A percentile compares a stretch with the other conserved stretches of the same genome.
Conservation (phyloP, 306 rosid species). For the Glycine soja region DNA sequence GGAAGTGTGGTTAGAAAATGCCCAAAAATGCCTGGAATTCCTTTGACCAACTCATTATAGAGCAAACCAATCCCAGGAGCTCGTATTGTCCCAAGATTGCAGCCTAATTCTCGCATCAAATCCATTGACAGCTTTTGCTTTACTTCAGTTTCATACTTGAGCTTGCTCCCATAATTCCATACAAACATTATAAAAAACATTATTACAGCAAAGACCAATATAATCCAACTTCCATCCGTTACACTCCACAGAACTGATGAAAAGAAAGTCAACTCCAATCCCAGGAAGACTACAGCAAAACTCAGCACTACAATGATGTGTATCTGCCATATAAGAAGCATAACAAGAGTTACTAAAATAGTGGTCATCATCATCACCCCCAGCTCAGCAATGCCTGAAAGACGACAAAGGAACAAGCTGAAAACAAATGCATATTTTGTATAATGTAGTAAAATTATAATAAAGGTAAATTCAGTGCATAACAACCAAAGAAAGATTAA, state of each 20-base stretch:
- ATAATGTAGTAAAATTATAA: conserved; percentile 17
- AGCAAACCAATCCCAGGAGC: conserved; percentile 98
- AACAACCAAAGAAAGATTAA: conserved; percentile 18
- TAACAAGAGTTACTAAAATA: conserved; percentile 83
- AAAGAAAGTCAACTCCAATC: conserved; percentile 85
- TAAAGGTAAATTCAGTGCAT: conserved; percentile 25
- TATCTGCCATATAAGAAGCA: conserved; percentile 99
- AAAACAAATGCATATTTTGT: conserved; percentile 37
- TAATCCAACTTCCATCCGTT: conserved; percentile 96
- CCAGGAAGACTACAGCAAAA: conserved; percentile 76
- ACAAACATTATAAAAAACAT: conserved; percentile 85
- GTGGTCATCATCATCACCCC: conserved; percentile 99
- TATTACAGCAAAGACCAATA: conserved; percentile 78
- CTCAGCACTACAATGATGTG: conserved; percentile 72
- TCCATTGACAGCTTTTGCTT: conserved; percentile 87
- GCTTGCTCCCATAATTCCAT: conserved; percentile 99
- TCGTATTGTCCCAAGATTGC: conserved; percentile 90
- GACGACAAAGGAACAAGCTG: conserved; percentile 41
- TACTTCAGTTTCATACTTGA: conserved; percentile 94
- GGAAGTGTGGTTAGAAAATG: conserved; percentile 86
- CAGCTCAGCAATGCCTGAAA: conserved; percentile 94
- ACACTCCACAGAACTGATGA: conserved; percentile 91
- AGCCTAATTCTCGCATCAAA: conserved; percentile 87
- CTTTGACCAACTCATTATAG: conserved; percentile 94
- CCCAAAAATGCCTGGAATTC: conserved; percentile 94